Conservation (phyloP, 108 stramenopile genomes). For the Skeletonema grethae region DNA sequence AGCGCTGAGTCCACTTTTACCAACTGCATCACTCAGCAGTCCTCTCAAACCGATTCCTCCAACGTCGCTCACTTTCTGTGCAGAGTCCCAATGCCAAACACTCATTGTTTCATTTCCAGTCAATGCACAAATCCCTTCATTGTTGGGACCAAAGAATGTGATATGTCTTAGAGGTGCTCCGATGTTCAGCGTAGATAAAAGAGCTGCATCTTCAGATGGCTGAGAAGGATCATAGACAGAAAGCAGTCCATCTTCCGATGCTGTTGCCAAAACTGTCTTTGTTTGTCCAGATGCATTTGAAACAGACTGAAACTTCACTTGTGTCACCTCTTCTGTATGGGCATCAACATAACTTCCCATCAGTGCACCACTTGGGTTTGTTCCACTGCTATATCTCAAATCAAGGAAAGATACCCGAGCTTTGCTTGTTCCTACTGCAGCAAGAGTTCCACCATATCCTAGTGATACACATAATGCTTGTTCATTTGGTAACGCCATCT, state of each 20-base stretch:
- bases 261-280: conserved; percentile 60
- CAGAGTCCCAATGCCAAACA: conserved; percentile 78
- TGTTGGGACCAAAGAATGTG: conserved; percentile 77
- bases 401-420: conserved; percentile 80
- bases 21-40: conserved; percentile 36
- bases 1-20: not conserved
- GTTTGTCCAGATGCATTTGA: conserved; percentile 19
- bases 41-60: conserved; percentile 39
- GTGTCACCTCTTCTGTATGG: conserved; percentile 84
- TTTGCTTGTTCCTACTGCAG: conserved; percentile 72
- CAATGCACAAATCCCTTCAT: conserved; percentile 71
- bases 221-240: conserved; percentile 79
- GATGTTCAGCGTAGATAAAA: conserved; percentile 66
- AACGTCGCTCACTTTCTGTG: conserved; percentile 47
- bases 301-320: conserved; percentile 63
- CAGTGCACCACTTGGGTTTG: conserved; percentile 21
- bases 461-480: conserved; percentile 66
- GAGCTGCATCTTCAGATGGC: conserved; percentile 77
- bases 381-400: conserved; percentile 41
- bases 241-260: conserved; percentile 80
- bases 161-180: conserved; percentile 68
- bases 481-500: conserved; percentile 49
- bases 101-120: conserved; percentile 81
- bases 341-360: conserved; percentile 79
- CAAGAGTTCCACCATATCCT: conserved; percentile 80